Conservation (phyloP, 805 yeast genomes). For the Schwanniomyces occidentalis region DNA sequence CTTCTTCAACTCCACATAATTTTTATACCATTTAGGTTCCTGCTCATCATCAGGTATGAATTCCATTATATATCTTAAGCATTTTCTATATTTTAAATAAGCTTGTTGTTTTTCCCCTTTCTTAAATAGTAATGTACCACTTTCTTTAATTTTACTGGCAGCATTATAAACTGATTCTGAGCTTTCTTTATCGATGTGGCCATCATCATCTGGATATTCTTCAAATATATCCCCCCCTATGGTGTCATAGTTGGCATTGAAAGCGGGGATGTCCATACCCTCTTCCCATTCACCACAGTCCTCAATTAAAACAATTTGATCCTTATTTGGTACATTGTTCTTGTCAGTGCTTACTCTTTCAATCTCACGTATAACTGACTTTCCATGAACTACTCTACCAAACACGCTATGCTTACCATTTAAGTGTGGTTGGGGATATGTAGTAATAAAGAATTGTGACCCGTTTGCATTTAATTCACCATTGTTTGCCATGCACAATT, state of each 20-base stretch:
- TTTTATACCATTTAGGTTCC: constrained; percentile 51
- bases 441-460: constrained; percentile 72
- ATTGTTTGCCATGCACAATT: constrained; percentile 65
- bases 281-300: constrained; percentile 67
- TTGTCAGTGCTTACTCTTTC: constrained; percentile 49
- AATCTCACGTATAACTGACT: constrained; percentile 65
- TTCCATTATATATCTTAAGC: constrained; percentile 70
- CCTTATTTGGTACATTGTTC: constrained; percentile 43
- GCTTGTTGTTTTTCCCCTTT: constrained; percentile 52
- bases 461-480: constrained; percentile 51
- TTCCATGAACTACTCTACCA: constrained; percentile 69
- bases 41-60: constrained; percentile 68
- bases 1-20: constrained; percentile 53
- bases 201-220: constrained; percentile 77
- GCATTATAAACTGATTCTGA: constrained; percentile 54
- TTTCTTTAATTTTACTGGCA: constrained; percentile 56
- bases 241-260: constrained; percentile 58
- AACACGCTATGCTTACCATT: constrained; percentile 76
- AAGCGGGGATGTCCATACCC: constrained; percentile 54
- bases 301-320: constrained; percentile 44
- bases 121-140: constrained; percentile 64
- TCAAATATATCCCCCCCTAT: constrained; percentile 73
- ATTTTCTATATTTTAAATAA: constrained; percentile 61
- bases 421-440: constrained; percentile 70
- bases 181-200: constrained; percentile 56